Evolutionary conservation across 176 grass and related monocot genomes (phyloP), one percentile per base, ranked within the genome.

Genomic region (Rhynchospora tenuis): DNA sequence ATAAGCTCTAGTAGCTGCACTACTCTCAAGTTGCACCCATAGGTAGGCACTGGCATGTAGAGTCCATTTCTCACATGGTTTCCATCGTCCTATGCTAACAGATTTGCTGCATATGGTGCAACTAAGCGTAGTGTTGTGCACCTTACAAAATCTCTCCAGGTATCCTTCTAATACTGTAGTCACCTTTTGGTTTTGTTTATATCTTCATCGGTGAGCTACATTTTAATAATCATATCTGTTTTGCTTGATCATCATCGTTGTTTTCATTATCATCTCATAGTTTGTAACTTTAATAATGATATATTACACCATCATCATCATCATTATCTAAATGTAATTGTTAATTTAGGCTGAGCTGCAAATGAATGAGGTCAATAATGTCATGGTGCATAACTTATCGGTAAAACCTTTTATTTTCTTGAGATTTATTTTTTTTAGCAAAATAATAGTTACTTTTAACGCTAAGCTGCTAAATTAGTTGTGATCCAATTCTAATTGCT

Each of bases 361-460:
- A 88, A 98, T 98, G 95, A 92, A 95, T 83, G 89, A 98, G 92
- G 84, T 95, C 85, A 98, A 98, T 52, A 98, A 95, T 87, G 95
- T 98, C 63, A 88, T 98, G 95, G 92, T 98, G 86, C 95, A 98
- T 83, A 98, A 95, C 52, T 81, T 98, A 89, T 98, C 95, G 82
- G 95, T 98, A 91, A 15, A 5, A 33, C 46, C 52, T 59, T 76
- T 57, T 86, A 33, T 43, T 60, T 73, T 27, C 10, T 16, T 75
- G 23, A 54, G 46, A 75, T 54, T 2, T n/a, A n/a, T 45, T 56
- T 60, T 19, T 14, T 74, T 23, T 23, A 59, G 70, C 26, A 31
- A n/a, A 77, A 74, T 43, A 51, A 24, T 24, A n/a, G 44, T 61
- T 68, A 60, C 15, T 42, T 59, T 52, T 59, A 27, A 48, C 19